Percentiles rank a stretch among this genome's conserved stretches.
These are phyloP conservation scores for Heteromeles arbutifolia DNA, from an alignment of 306 rosid genomes.

Conservation along the genomic window DNA sequence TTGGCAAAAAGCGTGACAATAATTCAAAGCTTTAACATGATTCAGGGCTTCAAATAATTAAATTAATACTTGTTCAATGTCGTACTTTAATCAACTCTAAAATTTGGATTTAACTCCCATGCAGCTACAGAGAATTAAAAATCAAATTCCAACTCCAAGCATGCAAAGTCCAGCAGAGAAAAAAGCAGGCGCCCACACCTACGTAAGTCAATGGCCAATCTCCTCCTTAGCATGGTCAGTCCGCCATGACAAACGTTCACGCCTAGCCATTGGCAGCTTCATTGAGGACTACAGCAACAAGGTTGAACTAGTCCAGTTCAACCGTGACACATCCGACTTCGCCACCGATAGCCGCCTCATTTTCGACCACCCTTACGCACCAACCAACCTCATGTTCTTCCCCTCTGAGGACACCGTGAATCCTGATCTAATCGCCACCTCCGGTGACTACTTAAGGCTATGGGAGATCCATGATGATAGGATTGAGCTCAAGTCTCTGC, in stretches of 20 bases:
- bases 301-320: constrained; percentile 55
- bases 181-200: constrained; percentile 39
- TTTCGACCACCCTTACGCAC: constrained; percentile 56
- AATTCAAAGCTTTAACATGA: no score
- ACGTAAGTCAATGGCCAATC: constrained; percentile 52
- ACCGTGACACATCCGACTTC: constrained; percentile 34
- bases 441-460: constrained; percentile 51
- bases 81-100: background rate
- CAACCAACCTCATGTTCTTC: constrained; percentile 68
- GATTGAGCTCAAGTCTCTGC: constrained; percentile 45
- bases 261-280: constrained; percentile 55
- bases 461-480: constrained; percentile 61
- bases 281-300: constrained; percentile 56
- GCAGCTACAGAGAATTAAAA: background rate
- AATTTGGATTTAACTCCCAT: background rate
- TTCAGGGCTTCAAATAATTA: background rate
- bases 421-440: constrained; percentile 55
- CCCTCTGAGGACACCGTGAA: constrained; percentile 44
- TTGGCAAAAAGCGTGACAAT: no score
- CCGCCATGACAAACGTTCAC: constrained; percentile 39
- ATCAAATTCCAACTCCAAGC: background rate
- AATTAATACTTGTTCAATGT: background rate
- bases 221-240: constrained; percentile 51
- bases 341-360: constrained; percentile 37
- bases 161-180: constrained; percentile 35